Conservation (phyloP, 257 asterid genomes). For the Paulownia fortunei region DNA sequence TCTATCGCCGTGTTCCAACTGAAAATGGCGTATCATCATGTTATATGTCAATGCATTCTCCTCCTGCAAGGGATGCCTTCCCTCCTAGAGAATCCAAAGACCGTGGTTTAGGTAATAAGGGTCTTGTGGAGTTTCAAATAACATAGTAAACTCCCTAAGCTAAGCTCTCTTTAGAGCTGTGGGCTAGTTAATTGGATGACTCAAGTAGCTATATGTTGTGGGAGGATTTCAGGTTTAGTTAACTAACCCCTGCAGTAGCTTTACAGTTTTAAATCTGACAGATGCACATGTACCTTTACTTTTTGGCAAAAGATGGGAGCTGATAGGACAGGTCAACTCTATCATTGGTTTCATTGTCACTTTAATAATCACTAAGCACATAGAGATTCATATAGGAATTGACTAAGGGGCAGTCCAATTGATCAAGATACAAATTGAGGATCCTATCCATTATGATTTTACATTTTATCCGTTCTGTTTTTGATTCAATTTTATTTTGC, state of each 20-base stretch:
- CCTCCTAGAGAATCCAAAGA: neutral
- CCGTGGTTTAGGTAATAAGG: neutral
- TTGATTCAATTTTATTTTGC: slow-evolving; percentile 29
- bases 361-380: neutral
- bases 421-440: slow-evolving; percentile 1
- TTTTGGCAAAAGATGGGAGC: neutral
- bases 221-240: neutral
- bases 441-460: slow-evolving; percentile 14
- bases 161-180: neutral
- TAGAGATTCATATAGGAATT: neutral
- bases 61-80: neutral
- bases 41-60: neutral
- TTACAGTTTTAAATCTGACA: neutral
- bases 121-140: neutral
- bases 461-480: slow-evolving; percentile 13
- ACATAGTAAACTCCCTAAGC: neutral
- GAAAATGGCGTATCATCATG: neutral
- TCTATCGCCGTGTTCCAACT: neutral
- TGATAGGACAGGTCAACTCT: neutral
- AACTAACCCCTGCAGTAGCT: neutral
- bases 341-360: neutral
- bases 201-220: neutral
- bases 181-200: neutral
- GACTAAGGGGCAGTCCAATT: neutral
- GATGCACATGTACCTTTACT: neutral